These are phyloP conservation scores for Phalaenopsis hybrid DNA, from an alignment of 116 monocot species.

Conservation along the genomic window DNA sequence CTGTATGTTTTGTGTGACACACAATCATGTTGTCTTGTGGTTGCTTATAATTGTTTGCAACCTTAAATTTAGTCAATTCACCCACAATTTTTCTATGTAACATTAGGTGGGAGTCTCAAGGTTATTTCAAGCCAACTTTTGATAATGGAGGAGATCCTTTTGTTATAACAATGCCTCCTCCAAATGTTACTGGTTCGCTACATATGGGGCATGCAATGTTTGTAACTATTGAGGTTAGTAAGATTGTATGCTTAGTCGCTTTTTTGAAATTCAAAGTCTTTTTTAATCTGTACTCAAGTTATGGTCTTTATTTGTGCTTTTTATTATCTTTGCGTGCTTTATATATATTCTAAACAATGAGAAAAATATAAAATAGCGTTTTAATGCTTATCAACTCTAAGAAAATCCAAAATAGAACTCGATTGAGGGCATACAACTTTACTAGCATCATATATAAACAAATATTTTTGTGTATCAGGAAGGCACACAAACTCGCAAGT, in stretches of 20 bases:
- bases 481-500: too few relatives aligned
- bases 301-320: not conserved
- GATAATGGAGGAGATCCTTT: slow-evolving; percentile 79
- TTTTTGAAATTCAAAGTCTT: not conserved
- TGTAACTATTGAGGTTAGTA: slow-evolving; percentile 90
- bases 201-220: slow-evolving; percentile 99
- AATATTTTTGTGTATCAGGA: not conserved
- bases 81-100: not conserved
- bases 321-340: not conserved
- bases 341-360: not conserved
- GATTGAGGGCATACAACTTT: not conserved
- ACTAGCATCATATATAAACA: not conserved
- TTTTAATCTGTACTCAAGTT: not conserved
- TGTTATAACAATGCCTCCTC: slow-evolving; percentile 96
- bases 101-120: slow-evolving; percentile 95
- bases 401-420: not conserved
- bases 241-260: not conserved
- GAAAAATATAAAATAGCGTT: not conserved
- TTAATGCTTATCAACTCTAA: not conserved
- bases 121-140: slow-evolving; percentile 82
- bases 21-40: not conserved
- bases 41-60: not conserved
- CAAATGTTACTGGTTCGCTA: slow-evolving; percentile 91
- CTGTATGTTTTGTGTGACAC: not conserved
- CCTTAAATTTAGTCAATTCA: not conserved